These are phyloP conservation scores for Claviceps arundinis DNA, from an alignment of 2,329 filamentous ascomycete species.

Conservation along the genomic window DNA sequence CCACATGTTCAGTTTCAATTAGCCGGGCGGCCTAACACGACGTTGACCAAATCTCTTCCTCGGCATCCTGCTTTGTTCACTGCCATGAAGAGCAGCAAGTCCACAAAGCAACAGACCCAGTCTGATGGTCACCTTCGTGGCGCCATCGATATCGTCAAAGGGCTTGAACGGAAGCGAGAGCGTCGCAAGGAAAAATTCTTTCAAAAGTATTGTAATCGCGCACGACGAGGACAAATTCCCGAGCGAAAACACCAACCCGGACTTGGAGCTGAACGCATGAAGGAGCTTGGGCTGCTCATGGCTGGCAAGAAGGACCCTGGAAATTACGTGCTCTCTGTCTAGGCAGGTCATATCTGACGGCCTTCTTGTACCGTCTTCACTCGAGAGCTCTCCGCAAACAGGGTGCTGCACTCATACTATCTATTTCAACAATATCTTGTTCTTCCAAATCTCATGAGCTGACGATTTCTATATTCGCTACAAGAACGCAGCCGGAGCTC, in stretches of 20 bases:
- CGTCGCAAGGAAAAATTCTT: conserved; percentile 86
- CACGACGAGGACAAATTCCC: conserved; percentile 51
- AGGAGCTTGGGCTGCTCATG: conserved; percentile 67
- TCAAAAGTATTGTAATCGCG: conserved; percentile 77
- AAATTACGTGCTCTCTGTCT: conserved; percentile 68
- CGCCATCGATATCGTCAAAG: conserved; percentile 96
- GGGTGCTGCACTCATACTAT: not conserved
- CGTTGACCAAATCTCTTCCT: conserved; percentile 76
- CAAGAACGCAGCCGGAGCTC: not conserved
- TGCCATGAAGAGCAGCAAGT: conserved; percentile 31
- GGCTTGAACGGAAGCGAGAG: conserved; percentile 85
- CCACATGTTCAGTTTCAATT: conserved; percentile 25
- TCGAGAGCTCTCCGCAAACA: not conserved
- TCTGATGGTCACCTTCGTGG: conserved; percentile 61
- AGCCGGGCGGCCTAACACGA: conserved; percentile 49
- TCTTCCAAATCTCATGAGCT: conserved; percentile 2
- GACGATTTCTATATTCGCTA: not conserved
- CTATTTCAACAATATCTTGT: not conserved
- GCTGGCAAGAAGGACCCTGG: conserved; percentile 64
- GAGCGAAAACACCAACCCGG: conserved; percentile 63
- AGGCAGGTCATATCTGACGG: conserved; percentile 13
- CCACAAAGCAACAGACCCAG: conserved; percentile 18
- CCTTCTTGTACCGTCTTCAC: no score
- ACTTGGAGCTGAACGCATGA: conserved; percentile 84
- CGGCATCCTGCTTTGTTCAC: conserved; percentile 61